These are phyloP conservation scores for Populus davidiana DNA, from an alignment of 345 rosid species.

Conservation along the genomic window DNA sequence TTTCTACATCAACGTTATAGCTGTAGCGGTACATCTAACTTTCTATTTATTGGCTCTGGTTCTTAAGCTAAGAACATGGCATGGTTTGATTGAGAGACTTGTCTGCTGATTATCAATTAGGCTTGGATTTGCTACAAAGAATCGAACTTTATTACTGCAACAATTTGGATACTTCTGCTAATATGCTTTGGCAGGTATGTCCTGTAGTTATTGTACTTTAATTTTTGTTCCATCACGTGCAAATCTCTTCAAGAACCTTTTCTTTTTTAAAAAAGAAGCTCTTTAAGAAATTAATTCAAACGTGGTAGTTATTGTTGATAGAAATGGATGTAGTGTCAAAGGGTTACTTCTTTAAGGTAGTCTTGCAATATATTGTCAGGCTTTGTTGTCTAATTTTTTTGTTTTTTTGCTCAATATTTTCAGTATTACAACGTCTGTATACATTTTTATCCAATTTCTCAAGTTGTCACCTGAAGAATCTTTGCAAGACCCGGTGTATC, in stretches of 20 bases:
- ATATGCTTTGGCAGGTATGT: constrained; percentile 63
- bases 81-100: not conserved
- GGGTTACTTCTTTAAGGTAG: not conserved
- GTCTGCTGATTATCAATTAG: constrained; percentile 26
- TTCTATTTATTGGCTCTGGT: not conserved
- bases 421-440: constrained; percentile 59
- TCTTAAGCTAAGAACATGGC: not conserved
- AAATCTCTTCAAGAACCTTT: not conserved
- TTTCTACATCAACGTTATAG: constrained; percentile 54
- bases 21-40: constrained; percentile 48
- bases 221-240: not conserved
- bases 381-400: not conserved
- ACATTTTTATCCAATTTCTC: constrained; percentile 62
- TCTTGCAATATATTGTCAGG: not conserved
- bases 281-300: not conserved
- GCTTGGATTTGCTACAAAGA: constrained; percentile 80
- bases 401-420: not conserved
- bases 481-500: constrained; percentile 63
- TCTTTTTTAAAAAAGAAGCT: not conserved
- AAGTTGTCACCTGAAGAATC: constrained; percentile 68
- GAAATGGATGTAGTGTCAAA: not conserved
- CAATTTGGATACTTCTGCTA: constrained; percentile 63
- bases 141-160: constrained; percentile 35
- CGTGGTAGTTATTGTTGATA: not conserved
- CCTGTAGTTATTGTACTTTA: not conserved